Base-by-base conservation (phyloP, 306 rosid species). In the Cyamopsis tetragonoloba region DNA sequence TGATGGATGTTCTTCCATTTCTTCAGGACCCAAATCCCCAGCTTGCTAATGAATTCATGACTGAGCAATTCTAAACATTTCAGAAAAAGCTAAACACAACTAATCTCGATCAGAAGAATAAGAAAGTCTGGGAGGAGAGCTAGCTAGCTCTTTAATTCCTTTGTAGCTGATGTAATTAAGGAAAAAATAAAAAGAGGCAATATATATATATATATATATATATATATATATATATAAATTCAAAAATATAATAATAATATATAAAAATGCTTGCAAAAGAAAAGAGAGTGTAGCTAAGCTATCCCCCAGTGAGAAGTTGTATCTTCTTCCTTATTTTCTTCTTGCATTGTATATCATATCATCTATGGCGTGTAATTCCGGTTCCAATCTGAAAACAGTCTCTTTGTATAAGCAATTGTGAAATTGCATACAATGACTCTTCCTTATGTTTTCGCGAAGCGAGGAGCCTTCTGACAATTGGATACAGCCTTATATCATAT, bases 11-110 rank as follows among this genome's bases (percentile, higher is more conserved):
- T 56, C 71, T 28, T 56, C 71, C 61, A 49, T 53, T 48, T 66
- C 46, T 71, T 70, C 60, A 77, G 48, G 71, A 75, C 72, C 70
- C 79, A 60, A 79, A 79, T 56, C 73, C 76, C 84, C 63, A 77
- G 49, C 58, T 27, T 31, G 42, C 24, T 50, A 65, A 53, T 53
- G 11, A 65, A 58, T 61, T 70, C 80, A 59, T 78, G n/a, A n/a
- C n/a, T 77, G 44, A 65, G 24, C 68, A 53, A 26, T 53, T 67
- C 62, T 27, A 61, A 58, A 61, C 44, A 46, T 66, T 59, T 68
- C 62, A 54, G 66, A 72, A 61, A 17, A 57, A 63, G 47, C 76
- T 76, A 66, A 56, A 69, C 50, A 70, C n/a, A n/a, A n/a, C 76
- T 56, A 72, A 72, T 62, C 6, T 60, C 68, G 41, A 70, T 70